phyloP scores from a whole-genome alignment of 1,284 basidiomycete genomes.

The Apiotrichum brassicae region DNA sequence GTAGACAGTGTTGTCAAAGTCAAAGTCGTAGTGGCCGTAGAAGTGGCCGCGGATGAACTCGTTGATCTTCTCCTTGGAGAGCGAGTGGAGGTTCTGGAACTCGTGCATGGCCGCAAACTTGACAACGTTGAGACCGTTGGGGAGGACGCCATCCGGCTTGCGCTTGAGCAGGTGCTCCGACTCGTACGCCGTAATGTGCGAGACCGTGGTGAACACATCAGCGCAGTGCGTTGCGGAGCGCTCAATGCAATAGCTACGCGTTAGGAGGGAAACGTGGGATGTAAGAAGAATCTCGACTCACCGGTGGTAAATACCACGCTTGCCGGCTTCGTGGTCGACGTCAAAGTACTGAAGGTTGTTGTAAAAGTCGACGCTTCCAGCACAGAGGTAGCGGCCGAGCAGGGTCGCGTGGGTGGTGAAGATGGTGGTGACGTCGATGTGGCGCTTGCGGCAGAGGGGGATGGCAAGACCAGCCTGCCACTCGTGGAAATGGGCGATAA shows the following conservation, averaged over 20 bases:
- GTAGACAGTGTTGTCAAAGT: slow-evolving; percentile 93
- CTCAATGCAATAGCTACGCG: slow-evolving; percentile 88
- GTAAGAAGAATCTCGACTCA: slow-evolving; percentile 30
- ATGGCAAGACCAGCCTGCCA: slow-evolving; percentile 98
- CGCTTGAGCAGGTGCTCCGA: slow-evolving; percentile 92
- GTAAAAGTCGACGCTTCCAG: slow-evolving; percentile 96
- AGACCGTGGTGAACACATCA: slow-evolving; percentile 97
- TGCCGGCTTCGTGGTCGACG: slow-evolving; percentile 97
- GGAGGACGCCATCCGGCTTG: slow-evolving; percentile 96
- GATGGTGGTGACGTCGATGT: slow-evolving; percentile 95
- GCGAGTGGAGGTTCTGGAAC: slow-evolving; percentile 93
- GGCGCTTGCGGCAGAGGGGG: slow-evolving; percentile 88
- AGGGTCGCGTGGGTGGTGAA: slow-evolving; percentile 98
- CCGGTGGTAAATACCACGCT: slow-evolving; percentile 80
- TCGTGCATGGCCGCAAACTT: slow-evolving; percentile 94
- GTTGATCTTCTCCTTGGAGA: slow-evolving; percentile 91
- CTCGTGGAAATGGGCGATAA: slow-evolving; percentile 97
- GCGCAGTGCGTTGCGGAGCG: slow-evolving; percentile 88
- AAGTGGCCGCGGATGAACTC: slow-evolving; percentile 97
- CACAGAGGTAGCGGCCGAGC: slow-evolving; percentile 94
- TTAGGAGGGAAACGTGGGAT: neutral
- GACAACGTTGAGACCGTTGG: slow-evolving; percentile 95
- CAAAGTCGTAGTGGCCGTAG: slow-evolving; percentile 94
- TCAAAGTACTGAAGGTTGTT: slow-evolving; percentile 99
- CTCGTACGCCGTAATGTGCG: slow-evolving; percentile 96